Base-by-base conservation (phyloP, 352 stramenopile genomes). In the Globisporangium spinosum region DNA sequence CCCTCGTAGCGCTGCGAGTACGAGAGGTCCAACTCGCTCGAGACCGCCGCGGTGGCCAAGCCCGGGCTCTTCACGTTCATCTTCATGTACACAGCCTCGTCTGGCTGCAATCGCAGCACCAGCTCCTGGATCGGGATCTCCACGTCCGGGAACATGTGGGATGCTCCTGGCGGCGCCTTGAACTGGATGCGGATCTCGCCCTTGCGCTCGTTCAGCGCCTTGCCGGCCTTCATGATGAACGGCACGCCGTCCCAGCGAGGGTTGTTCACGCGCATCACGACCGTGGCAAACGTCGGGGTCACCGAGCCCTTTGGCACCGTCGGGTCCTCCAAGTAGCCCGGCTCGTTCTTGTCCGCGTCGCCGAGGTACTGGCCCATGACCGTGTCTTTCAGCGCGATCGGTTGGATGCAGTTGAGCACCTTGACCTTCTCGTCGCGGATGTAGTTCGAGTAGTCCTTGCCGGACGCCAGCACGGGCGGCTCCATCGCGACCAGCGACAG, bases 141-240 rank as follows among this genome's bases (percentile, higher is more conserved):
- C 34, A 89, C 76, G 65, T 86, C 87, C 17, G 85, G 87, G 73
- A 99, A 98, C 77, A 98, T 91, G 80, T 93, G 87, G 62, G 87
- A 74, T 13, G 85, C 83, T 45, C 89, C 96, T 35, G 94, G 89
- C 25, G 97, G 94, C 49, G 94, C 78, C 70, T 97, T 97, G 74
- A 99, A 99, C 76, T 98, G 95, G 58, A 99, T 94, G 32, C 96
- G 88, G 60, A 99, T 96, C 79, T 99, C 98, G 23, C 92, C 97
- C 77, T 99, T 98, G 62, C 93, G 89, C 82, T 99, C 95, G 75
- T 99, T 93, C 58, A 99, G 75, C 3, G 96, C 97, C 80, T 99
- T 99, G 40, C 98, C 98, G 13, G 97, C 97, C 81, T 99, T 99
- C 78, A 99, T 92, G 67, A 99, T 98, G 79, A 99, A 99, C 25